Base-by-base conservation (phyloP, 2,329 filamentous ascomycete genomes). In the Colletotrichum simmondsii region DNA sequence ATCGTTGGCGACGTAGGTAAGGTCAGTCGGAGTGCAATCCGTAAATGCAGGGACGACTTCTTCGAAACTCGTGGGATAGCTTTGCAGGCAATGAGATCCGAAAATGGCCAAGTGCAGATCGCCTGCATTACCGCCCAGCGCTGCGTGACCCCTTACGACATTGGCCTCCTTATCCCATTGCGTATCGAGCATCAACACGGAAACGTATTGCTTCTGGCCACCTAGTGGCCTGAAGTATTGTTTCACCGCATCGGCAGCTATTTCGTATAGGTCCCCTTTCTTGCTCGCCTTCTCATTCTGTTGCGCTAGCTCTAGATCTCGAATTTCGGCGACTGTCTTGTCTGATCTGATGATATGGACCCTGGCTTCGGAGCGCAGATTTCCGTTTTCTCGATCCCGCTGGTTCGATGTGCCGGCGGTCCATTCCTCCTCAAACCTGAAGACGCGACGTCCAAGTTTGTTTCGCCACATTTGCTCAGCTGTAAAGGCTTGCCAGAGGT, bases 401-500 rank as follows among this genome's bases (percentile, higher is more conserved):
- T 90, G 89, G 72, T 94, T 96, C 72, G 94, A 87, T 2, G 94
- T 94, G 8, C 95, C 95, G 3, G 91, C 91, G 73, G 94, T 94
- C 97, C 97, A 98, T 80, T 98, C 94, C 82, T 99, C 97, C 77
- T 98, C 97, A 75, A 97, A 95, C 56, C 95, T 90, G 82, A 98
- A 98, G 65, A 91, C 92, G 70, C 96, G 91, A 71, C 96, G 90
- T 11, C 95, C 95, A 76, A 98, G 91, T 73, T 93, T 94, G 80
- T 98, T 94, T 75, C 95, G 92, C 81, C 91, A 93, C 96, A 98
- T 98, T 81, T 98, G 95, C 81, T 99, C 97, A 7, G 94, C 95
- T 0, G 96, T 98, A 79, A 97, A 98, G 8, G 95, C 95, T 81
- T 99, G 97, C 95, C 97, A 98, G 16, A 98, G 87, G 80, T 98